phyloP scores from a whole-genome alignment of 1,139 yeast genomes.

The Diutina scorzettiae region DNA sequence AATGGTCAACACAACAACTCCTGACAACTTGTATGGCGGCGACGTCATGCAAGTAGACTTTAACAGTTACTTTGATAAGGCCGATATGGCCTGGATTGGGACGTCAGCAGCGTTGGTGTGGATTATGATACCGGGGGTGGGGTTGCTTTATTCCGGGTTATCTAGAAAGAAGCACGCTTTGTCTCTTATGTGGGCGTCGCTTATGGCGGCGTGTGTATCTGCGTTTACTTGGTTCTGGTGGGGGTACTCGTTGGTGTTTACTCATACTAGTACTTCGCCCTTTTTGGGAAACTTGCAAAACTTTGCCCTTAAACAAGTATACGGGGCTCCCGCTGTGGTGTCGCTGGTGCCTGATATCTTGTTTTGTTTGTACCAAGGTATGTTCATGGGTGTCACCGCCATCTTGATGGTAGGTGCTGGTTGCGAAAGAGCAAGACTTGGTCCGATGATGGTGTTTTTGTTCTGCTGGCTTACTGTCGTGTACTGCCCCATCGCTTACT shows the following conservation, averaged over 20 bases:
- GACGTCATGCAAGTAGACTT: constrained; percentile 63
- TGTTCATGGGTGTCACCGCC: constrained; percentile 90
- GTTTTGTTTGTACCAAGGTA: constrained; percentile 85
- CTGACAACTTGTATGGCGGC: constrained; percentile 41
- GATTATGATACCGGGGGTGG: constrained; percentile 94
- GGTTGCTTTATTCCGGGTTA: constrained; percentile 79
- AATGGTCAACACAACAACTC: neutral
- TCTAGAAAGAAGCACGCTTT: constrained; percentile 89
- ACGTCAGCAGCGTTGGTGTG: constrained; percentile 68
- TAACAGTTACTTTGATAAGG: constrained; percentile 59
- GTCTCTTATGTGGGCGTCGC: constrained; percentile 84
- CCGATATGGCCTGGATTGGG: constrained; percentile 86
- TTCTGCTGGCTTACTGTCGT: constrained; percentile 95
- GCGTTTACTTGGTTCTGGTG: constrained; percentile 95
- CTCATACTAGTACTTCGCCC: constrained; percentile 50
- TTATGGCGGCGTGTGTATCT: constrained; percentile 74
- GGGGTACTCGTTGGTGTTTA: constrained; percentile 86
- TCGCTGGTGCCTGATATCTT: constrained; percentile 71
- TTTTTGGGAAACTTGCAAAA: constrained; percentile 73
- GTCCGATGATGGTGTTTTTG: constrained; percentile 90
- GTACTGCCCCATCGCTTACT: constrained; percentile 87
- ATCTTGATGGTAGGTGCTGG: constrained; percentile 95
- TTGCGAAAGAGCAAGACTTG: constrained; percentile 91
- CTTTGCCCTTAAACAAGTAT: constrained; percentile 67
- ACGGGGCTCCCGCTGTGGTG: constrained; percentile 70